phyloP scores from a whole-genome alignment of 192 early-diverging fungal genomes.

The Coemansia sp. region DNA sequence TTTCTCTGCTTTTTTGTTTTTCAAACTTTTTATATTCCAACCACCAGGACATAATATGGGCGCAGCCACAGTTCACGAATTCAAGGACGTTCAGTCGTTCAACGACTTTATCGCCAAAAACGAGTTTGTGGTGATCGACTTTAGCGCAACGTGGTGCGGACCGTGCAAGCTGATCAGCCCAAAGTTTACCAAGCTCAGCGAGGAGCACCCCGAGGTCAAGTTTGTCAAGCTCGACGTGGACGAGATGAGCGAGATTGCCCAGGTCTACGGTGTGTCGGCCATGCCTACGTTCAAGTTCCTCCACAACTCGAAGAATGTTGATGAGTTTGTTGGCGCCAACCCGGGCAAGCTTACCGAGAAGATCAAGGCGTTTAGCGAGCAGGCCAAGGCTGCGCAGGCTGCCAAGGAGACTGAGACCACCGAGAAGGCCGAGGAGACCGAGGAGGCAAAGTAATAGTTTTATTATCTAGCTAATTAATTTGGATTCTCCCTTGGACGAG shows the following conservation, averaged over 20 bases:
- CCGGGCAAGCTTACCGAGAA: constrained; percentile 8
- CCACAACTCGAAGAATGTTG: constrained; percentile 58
- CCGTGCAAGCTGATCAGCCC: constrained; percentile 78
- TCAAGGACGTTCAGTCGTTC: too few species aligned
- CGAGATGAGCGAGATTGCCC: constrained; percentile 53
- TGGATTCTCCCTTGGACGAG: too few species aligned
- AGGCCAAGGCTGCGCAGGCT: constrained; percentile 17
- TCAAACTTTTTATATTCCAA: too few species aligned
- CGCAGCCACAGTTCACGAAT: too few species aligned
- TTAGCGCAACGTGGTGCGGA: constrained; percentile 80
- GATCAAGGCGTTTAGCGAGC: constrained; percentile 8
- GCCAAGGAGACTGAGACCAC: constrained; percentile 8
- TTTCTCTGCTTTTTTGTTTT: too few species aligned
- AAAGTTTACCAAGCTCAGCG: constrained; percentile 61
- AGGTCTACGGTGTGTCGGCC: constrained; percentile 53
- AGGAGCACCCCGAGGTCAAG: constrained; percentile 53
- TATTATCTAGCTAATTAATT: too few species aligned
- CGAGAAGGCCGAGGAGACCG: constrained; percentile 5
- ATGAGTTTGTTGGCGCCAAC: constrained; percentile 43
- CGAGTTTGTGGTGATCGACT: constrained; percentile 66
- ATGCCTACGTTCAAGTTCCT: constrained; percentile 84
- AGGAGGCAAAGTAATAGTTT: background rate
- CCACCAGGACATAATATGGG: too few species aligned
- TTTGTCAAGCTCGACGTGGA: constrained; percentile 91
- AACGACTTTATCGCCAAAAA: constrained; percentile 7